Percentiles rank a stretch among this genome's conserved stretches.
phyloP scores from a whole-genome alignment of 345 rosid species.

The Citrus glauca region DNA sequence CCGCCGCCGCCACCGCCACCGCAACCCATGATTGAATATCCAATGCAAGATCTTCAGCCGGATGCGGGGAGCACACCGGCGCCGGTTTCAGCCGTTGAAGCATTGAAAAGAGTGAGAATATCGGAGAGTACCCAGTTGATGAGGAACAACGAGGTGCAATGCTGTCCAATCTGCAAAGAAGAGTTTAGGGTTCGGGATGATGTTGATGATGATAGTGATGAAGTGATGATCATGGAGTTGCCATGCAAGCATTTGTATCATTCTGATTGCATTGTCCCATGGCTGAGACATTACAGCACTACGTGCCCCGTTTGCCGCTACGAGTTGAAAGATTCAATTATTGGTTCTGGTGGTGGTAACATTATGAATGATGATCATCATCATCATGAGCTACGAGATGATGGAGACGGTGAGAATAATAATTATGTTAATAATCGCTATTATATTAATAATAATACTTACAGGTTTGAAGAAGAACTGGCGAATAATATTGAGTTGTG shows the following conservation, averaged over 20 bases:
- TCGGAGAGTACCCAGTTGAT: constrained; percentile 22
- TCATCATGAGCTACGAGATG: not conserved
- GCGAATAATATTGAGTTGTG: constrained; percentile 19
- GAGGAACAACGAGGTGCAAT: constrained; percentile 14
- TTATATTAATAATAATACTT: constrained; percentile 4
- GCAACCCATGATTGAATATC: too few species aligned
- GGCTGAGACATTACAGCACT: constrained; percentile 65
- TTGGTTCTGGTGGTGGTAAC: not conserved
- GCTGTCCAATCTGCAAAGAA: constrained; percentile 78
- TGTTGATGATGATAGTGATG: constrained; percentile 47
- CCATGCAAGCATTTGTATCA: constrained; percentile 75
- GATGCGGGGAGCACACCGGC: constrained; percentile 51
- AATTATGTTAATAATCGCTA: too few species aligned
- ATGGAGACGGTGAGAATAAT: not conserved
- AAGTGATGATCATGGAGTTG: constrained; percentile 41
- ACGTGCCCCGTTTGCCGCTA: constrained; percentile 68
- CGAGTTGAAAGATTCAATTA: constrained; percentile 14
- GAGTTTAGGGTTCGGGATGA: constrained; percentile 46
- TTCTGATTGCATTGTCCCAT: constrained; percentile 62
- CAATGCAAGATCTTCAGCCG: too few species aligned
- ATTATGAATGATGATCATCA: not conserved
- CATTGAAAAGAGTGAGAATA: constrained; percentile 37
- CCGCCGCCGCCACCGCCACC: not conserved
- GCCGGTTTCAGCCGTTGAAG: constrained; percentile 38
- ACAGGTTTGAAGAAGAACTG: constrained; percentile 19